Conservation (phyloP, 2,329 filamentous ascomycete species). For the Didymella sp. region DNA sequence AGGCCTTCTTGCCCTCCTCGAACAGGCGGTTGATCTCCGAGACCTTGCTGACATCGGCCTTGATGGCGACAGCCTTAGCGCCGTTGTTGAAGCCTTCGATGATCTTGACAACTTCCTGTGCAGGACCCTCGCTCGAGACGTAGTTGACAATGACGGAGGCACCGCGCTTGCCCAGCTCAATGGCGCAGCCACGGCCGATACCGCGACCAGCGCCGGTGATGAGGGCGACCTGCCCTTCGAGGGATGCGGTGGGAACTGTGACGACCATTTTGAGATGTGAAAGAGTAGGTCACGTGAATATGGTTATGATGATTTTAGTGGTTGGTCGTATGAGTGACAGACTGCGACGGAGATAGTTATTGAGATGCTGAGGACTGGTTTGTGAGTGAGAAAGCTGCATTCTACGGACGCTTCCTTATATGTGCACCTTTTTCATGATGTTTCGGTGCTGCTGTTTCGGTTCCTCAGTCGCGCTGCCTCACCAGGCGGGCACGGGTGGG, state of each 20-base stretch:
- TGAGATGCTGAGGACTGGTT: background rate
- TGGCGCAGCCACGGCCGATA: constrained; percentile 70
- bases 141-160: constrained; percentile 71
- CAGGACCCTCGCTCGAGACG: constrained; percentile 60
- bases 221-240: constrained; percentile 63
- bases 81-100: constrained; percentile 57
- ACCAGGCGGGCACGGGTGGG: constrained; percentile 30
- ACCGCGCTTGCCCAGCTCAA: constrained; percentile 71
- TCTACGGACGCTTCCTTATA: constrained; percentile 18
- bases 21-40: constrained; percentile 66
- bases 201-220: constrained; percentile 70
- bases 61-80: constrained; percentile 63
- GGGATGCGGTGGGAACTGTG: constrained; percentile 57
- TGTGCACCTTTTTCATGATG: constrained; percentile 8
- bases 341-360: background rate
- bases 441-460: constrained; percentile 19
- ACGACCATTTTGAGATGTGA: constrained; percentile 47
- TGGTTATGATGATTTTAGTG: constrained; percentile 24
- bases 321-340: background rate
- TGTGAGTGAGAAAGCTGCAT: constrained; percentile 14
- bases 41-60: constrained; percentile 63
- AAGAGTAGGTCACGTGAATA: constrained; percentile 23
- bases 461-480: constrained; percentile 24
- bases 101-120: constrained; percentile 57
- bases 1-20: constrained; percentile 52